Evolutionary conservation across 73 alveolate species (phyloP).

Genomic region (Paramecium tetraurelia): DNA sequence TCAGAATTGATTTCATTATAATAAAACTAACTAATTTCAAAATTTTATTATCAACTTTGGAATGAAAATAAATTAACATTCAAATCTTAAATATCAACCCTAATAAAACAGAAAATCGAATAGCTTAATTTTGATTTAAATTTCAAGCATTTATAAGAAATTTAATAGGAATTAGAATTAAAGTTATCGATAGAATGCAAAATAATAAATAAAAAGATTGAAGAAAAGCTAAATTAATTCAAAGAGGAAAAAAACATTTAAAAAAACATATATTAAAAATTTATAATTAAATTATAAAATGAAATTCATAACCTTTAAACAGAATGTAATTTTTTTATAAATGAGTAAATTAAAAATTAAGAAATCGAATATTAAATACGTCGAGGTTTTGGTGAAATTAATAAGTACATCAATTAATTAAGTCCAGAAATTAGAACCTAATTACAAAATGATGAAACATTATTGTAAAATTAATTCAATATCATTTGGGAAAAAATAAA

Average conservation of each 20-base stretch:
- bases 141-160: not conserved
- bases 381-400: not conserved
- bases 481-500: not conserved
- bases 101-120: not conserved
- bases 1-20: not conserved
- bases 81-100: not conserved
- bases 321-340: not conserved
- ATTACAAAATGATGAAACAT: not conserved
- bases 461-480: not conserved
- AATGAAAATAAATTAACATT: not conserved
- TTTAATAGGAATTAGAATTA: not conserved
- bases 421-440: not conserved
- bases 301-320: not conserved
- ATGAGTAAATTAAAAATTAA: not conserved
- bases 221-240: not conserved
- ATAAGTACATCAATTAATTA: not conserved
- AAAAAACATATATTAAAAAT: not conserved
- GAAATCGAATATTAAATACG: not conserved
- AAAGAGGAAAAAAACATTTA: not conserved
- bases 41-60: not conserved
- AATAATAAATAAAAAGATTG: not conserved
- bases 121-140: not conserved
- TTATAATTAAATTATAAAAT: not conserved
- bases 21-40: not conserved
- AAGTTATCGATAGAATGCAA: not conserved